These are phyloP conservation scores for Yarrowia sp. DNA, from an alignment of 805 yeast genomes.

Conservation along the genomic window DNA sequence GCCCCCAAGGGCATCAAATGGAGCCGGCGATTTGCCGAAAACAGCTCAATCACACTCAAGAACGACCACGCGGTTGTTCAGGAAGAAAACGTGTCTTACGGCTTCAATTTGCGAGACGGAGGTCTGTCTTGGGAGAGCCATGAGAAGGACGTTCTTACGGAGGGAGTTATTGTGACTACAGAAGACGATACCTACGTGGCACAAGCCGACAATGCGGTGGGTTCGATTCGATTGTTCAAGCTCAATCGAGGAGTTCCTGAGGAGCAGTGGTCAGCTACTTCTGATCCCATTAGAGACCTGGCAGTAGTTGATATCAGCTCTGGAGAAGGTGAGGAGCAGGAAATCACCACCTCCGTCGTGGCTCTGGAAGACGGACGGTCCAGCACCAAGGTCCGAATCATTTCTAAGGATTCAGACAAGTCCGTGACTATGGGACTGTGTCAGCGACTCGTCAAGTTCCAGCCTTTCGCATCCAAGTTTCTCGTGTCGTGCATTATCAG, in stretches of 20 bases:
- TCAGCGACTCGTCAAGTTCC: slow-evolving; percentile 5
- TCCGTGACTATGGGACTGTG: slow-evolving; percentile 9
- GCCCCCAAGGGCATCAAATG: not conserved
- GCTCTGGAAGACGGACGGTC: slow-evolving; percentile 23
- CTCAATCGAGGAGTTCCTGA: slow-evolving; percentile 17
- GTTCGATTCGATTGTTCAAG: not conserved
- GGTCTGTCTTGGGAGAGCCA: slow-evolving; percentile 19
- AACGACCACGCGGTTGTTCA: slow-evolving; percentile 10
- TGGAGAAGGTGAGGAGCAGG: not conserved
- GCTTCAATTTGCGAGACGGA: slow-evolving; percentile 14
- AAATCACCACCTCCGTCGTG: not conserved
- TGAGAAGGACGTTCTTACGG: not conserved
- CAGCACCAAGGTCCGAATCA: not conserved
- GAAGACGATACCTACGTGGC: not conserved
- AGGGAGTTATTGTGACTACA: slow-evolving; percentile 10
- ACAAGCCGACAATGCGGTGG: slow-evolving; percentile 3
- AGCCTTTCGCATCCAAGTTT: slow-evolving; percentile 17
- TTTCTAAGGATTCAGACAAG: not conserved
- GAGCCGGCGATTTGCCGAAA: not conserved
- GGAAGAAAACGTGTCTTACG: not conserved
- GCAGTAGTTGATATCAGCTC: not conserved
- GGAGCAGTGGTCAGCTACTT: not conserved
- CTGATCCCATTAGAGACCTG: slow-evolving; percentile 12
- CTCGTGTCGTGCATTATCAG: slow-evolving; percentile 12
- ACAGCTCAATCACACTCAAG: slow-evolving; percentile 7